Evolutionary conservation across 345 rosid genomes (phyloP), one percentile per base, ranked within the genome.

Genomic region (Eucalyptus sp.): DNA sequence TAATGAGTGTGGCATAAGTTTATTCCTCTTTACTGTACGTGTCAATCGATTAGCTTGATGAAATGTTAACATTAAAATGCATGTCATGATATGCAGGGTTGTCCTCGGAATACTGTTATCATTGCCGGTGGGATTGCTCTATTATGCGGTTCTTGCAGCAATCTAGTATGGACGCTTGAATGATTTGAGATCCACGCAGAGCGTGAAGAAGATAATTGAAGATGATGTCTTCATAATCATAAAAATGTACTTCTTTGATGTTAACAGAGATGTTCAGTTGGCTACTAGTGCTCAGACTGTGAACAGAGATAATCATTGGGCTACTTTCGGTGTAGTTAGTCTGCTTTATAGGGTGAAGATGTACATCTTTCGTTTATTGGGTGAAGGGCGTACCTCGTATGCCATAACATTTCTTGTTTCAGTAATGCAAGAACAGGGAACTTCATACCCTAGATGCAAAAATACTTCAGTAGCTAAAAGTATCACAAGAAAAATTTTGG

Each of bases 1-100:
- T 95, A 86, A 94, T 94, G 86, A 94, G 98, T 89, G 95, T 97
- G 50, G 96, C 93, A 96, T 95, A 93, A 93, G 95, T 93, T 80
- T 11, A 41, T 18, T 29, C 16, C 60, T 43, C 46, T 50, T 25
- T 62, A 22, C 33, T 29, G 7, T 5, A 25, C 1, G 76, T 7
- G 33, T 56, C 48, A 44, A 86, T 33, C 18, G 29, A 22, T 27
- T 10, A 24, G 13, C 64, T 33, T 56, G 56, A 2, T 12, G 43
- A 29, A 29, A 48, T 43, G 37, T 44, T 41, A 50, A 50, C 51
- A 89, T 10, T 76, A 33, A 88, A 33, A 3, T 41, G 88, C 64
- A 33, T 33, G 43, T 17, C 80, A 20, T 33, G 12, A 68, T 33
- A 33, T 87, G 87, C 91, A 95, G 96, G 90, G 94, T 95, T 79